Base-by-base conservation (phyloP, 345 rosid genomes). In the Hibiscus tridactylites region DNA sequence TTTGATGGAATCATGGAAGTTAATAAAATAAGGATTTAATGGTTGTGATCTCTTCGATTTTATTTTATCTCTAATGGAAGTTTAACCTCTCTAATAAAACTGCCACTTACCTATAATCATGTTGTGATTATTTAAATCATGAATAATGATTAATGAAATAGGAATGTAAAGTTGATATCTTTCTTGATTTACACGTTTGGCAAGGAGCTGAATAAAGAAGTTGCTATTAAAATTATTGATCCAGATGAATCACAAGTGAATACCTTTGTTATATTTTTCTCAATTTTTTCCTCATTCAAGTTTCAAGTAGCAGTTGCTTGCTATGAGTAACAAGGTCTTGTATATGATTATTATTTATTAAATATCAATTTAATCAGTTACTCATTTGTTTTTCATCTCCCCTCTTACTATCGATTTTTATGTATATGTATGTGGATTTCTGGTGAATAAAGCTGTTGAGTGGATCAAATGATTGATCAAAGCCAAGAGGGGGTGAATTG, bases 161-260 rank as follows among this genome's bases (percentile, higher is more conserved):
- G 65, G 46, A 42, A 39, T 61, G 31, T 33, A 50, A 31, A 50
- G 17, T 66, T 84, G 72, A 76, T 59, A 8, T 70, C 61, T 64
- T 84, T 68, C 66, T 63, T 73, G 76, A 69, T 79, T 73, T 81
- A 77, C 90, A 95, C 98, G 86, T 95, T 90, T 85, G 99, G 92
- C 73, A 87, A 85, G 83, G 98, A 87, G 37, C 96, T 95, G 76
- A 87, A 87, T 86, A 92, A 92, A 85, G 98, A 89, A 29, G 97
- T 95, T 82, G 99, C 98, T 71, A 95, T 92, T 70, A 95, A 95
- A 87, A 98, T 95, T 74, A 95, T 95, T 78, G 99, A 95, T 79
- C 85, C 92, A 71, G 99, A 95, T 81, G 98, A 95, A 87, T 92
- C 99, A 97, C 92, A 88, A 90, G 97, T 85, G 15, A 59, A 16